Evolutionary conservation across 129 eudicot species (phyloP), one percentile per base, ranked within the genome.

Genomic region (Apium graveolens): DNA sequence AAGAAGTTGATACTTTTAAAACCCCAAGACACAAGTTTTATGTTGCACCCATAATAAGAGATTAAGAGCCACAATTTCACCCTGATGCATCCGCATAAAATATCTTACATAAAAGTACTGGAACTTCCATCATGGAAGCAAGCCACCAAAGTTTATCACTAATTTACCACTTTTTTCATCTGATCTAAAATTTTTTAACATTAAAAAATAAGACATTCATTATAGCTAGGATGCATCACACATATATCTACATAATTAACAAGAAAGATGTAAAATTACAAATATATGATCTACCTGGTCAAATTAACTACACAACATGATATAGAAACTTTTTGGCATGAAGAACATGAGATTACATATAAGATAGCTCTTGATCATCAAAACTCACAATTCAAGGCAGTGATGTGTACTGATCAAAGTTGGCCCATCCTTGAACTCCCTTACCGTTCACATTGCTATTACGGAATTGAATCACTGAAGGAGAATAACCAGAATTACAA

Each of bases 381-480:
- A 13, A 38, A 37, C 17, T 10, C 49, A 55, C 5, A 11, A 60
- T 60, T 81, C 82, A 88, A 70, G 86, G 88, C 62, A 86, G 81
- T 79, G 84, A 74, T 48, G 76, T 72, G 68, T 74, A 91, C 26
- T 84, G 85, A 57, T 74, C 81, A 85, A 81, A 37, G 12, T 83
- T 81, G 79, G 72, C 83, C 97, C 97, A 91, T 41, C 80, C 80
- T 86, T 89, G 90, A 82, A 85, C 79, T 75, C 80, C 86, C 13
- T 79, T 84, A 46, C 86, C 87, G 26, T 79, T 77, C 55, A 78
- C 80, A 75, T 57, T 76, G 51, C 27, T 87, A 5, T 83, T 74
- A 26, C 86, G 75, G 31, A 78, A 77, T 16, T 62, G 82, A 82
- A 79, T 81, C 80, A 75, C 69, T 13, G 26, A 46, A 0, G 85